Evolutionary conservation across 768 basidiomycete species (phyloP), one percentile per base, ranked within the genome.

Genomic region (Podaxis sp.): DNA sequence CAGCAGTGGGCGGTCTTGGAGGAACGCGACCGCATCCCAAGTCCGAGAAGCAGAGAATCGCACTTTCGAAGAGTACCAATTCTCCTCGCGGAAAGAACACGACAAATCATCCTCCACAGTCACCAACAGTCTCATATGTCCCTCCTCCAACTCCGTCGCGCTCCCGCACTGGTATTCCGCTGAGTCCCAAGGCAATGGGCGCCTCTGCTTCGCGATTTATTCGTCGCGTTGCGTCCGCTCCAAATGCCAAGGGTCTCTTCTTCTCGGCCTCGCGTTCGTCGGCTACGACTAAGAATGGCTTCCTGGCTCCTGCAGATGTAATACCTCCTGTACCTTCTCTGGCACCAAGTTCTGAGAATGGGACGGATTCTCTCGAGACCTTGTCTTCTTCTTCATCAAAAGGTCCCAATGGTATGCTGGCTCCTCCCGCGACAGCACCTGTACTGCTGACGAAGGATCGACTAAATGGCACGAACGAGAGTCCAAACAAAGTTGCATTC

Each of bases 191-290:
- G 69, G 80, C 83, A 22, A 84, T 93, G 76, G 80, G 87, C 55
- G 87, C 87, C 15, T 86, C 87, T 0, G 91, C 93, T 8, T 85
- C 91, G 53, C 89, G 96, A 38, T 95, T 98, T 77, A 88, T 98
- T 33, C 89, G 96, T 57, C 88, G 96, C 54, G 96, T 98, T 52
- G 94, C 96, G 3, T 97, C 94, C 8, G 96, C 97, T 2, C 96
- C 96, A 2, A 99, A 98, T 71, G 90, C 95, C 37, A 98, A 98
- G 73, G 91, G 89, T 29, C 80, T 99, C 33, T 94, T 98, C 73
- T 79, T 80, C 41, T 76, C 85, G 50, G 76, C 83, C 59, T 80
- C 85, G 47, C 83, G 86, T 25, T 83, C 84, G 19, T 69, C 82
- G 3, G 79, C 82, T 33, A 85, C 85, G 1, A 89, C 87, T 29